These are phyloP conservation scores for Penicillium simplicissimum DNA, from an alignment of 495 filamentous ascomycete species.

Conservation along the genomic window DNA sequence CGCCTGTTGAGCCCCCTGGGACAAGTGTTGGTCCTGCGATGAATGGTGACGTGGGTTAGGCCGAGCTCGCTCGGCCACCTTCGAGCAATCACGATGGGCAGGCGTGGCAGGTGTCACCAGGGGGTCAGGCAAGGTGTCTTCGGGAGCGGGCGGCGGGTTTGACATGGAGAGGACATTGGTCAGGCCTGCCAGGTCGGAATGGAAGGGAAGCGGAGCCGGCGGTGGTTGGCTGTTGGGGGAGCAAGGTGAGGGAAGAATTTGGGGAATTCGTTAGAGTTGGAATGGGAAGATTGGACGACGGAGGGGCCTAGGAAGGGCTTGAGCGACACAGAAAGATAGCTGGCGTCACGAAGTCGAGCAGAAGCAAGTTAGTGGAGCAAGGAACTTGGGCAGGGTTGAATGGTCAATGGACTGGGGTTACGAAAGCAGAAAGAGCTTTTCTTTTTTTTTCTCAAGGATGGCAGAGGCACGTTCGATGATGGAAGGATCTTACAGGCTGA, in stretches of 20 bases:
- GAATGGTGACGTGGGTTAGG: constrained; percentile 46
- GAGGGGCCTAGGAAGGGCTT: constrained; percentile 11
- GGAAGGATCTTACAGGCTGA: constrained; percentile 41
- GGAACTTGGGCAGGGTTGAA: not conserved
- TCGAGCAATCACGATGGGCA: constrained; percentile 50
- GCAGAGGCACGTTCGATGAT: constrained; percentile 35
- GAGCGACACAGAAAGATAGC: constrained; percentile 20
- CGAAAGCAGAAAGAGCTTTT: constrained; percentile 4
- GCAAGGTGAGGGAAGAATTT: not conserved
- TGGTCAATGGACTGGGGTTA: not conserved
- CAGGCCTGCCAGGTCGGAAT: constrained; percentile 37
- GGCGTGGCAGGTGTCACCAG: constrained; percentile 53
- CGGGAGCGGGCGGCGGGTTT: constrained; percentile 51
- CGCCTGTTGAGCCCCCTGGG: constrained; percentile 35
- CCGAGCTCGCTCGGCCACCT: constrained; percentile 33
- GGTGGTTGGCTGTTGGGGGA: constrained; percentile 14
- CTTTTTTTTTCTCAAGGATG: not conserved
- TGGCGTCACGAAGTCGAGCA: constrained; percentile 27
- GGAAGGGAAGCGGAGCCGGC: constrained; percentile 29
- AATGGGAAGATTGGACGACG: constrained; percentile 16
- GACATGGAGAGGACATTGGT: constrained; percentile 61
- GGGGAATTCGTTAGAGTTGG: not conserved
- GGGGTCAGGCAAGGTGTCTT: constrained; percentile 48
- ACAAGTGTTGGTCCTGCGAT: constrained; percentile 36
- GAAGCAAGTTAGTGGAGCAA: constrained; percentile 22